A percentile compares a stretch with the other conserved stretches of the same genome.
Conservation (phyloP, 2,329 filamentous ascomycete species). For the Dactylellina haptotyla region DNA sequence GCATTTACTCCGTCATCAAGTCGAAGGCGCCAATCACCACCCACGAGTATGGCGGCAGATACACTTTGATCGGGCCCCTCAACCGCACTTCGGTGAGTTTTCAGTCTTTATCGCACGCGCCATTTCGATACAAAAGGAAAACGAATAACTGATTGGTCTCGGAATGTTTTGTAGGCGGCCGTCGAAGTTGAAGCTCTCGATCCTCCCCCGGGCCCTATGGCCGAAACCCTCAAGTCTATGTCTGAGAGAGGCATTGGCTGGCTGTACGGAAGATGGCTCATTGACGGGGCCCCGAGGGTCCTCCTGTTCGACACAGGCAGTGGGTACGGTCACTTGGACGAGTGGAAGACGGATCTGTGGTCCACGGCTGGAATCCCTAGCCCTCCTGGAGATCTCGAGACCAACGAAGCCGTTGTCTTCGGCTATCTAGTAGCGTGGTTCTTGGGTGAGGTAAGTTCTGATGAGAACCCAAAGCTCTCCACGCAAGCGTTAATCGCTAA, state of each 20-base stretch:
- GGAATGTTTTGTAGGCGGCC: constrained; percentile 73
- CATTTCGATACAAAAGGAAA: neutral
- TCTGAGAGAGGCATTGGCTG: constrained; percentile 88
- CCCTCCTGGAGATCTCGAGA: constrained; percentile 89
- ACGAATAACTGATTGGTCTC: neutral
- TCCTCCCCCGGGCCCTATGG: constrained; percentile 80
- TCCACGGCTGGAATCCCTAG: constrained; percentile 92
- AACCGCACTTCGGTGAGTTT: constrained; percentile 83
- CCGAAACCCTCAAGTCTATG: constrained; percentile 89
- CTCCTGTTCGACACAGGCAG: constrained; percentile 94
- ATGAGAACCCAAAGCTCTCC: constrained; percentile 31
- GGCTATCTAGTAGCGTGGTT: constrained; percentile 98
- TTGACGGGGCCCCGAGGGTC: constrained; percentile 93
- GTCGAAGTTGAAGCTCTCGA: constrained; percentile 96
- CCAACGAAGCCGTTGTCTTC: constrained; percentile 96
- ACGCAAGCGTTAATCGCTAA: constrained; percentile 47
- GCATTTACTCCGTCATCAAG: constrained; percentile 99
- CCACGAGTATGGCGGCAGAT: constrained; percentile 96
- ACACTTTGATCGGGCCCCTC: constrained; percentile 92
- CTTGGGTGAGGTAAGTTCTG: constrained; percentile 81
- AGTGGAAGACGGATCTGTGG: constrained; percentile 98
- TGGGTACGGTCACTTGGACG: constrained; percentile 87
- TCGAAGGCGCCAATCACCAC: constrained; percentile 98
- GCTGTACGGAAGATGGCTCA: constrained; percentile 95
- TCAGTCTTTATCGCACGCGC: constrained; percentile 6